These are phyloP conservation scores for Excoecaria agallocha DNA, from an alignment of 345 rosid species.

Conservation along the genomic window DNA sequence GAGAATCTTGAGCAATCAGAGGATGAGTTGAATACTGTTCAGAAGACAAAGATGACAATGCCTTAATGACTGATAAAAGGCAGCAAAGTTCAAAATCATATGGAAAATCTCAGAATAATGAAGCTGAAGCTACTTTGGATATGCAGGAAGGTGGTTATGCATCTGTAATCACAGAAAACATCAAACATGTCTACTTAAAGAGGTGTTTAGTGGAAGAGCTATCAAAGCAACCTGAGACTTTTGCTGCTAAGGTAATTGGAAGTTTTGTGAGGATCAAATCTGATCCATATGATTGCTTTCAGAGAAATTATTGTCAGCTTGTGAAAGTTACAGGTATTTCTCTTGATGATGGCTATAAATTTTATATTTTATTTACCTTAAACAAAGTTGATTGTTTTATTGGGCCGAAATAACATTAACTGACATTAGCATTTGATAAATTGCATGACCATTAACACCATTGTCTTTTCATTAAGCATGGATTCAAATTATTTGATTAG, in stretches of 20 bases:
- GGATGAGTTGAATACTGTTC: constrained; percentile 21
- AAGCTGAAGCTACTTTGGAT: constrained; percentile 25
- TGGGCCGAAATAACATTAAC: neutral
- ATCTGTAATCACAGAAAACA: constrained; percentile 37
- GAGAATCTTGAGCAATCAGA: constrained; percentile 34
- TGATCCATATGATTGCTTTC: constrained; percentile 39
- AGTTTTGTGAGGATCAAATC: constrained; percentile 53
- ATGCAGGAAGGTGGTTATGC: constrained; percentile 36
- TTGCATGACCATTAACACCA: neutral
- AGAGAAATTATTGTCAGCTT: constrained; percentile 44
- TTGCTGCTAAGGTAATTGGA: constrained; percentile 45
- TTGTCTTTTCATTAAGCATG: neutral
- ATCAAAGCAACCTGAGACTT: constrained; percentile 38
- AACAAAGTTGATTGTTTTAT: neutral
- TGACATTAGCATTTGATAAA: neutral
- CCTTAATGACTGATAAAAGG: constrained; percentile 12
- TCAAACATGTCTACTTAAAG: constrained; percentile 49
- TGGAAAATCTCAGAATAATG: constrained; percentile 22
- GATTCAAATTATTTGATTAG: neutral
- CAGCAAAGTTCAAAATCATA: constrained; percentile 8
- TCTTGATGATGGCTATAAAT: neutral
- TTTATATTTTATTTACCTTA: neutral
- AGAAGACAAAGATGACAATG: constrained; percentile 11
- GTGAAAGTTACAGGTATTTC: constrained; percentile 52
- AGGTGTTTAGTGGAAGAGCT: constrained; percentile 49